Evolutionary conservation across 257 asterid genomes (phyloP), one percentile per base, ranked within the genome.

Genomic region (Solanum medicagineum): DNA sequence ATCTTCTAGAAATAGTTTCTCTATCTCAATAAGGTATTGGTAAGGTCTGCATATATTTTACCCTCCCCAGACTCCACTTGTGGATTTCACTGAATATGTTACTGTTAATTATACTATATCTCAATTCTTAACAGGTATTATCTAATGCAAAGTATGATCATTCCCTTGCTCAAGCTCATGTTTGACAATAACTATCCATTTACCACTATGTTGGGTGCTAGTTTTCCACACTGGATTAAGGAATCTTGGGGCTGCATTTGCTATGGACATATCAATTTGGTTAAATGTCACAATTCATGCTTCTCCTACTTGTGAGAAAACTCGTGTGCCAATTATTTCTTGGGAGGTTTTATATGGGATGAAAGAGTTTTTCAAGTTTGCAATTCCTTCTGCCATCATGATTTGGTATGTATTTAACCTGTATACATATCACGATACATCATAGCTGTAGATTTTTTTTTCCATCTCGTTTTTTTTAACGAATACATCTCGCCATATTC

Each of bases 361-460:
- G 53, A 85, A 29, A 75, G 95, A 91, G 8, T 92, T 90, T 83
- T 93, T 92, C 75, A 70, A 84, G n/a, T 93, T 90, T 71, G 95
- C 95, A 4, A 74, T 93, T 63, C 97, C 97, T 86, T 91, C 96
- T 11, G 94, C 97, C 71, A 86, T 90, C 82, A 93, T 93, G 97
- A 85, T 90, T 24, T 92, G 97, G 97, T 93, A 91, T 70, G 73
- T 54, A 13, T 17, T 20, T 26, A 11, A 32, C 36, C 36, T n/a
- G n/a, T n/a, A n/a, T n/a, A n/a, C n/a, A n/a, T n/a, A n/a, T n/a
- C n/a, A n/a, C n/a, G n/a, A n/a, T n/a, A n/a, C n/a, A n/a, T n/a
- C n/a, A n/a, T n/a, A n/a, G n/a, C n/a, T n/a, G n/a, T n/a, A n/a
- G n/a, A n/a, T n/a, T n/a, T n/a, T n/a, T n/a, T n/a, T n/a, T n/a